Evolutionary conservation across 352 stramenopile species (phyloP).

Genomic region (Plasmopara muralis): DNA sequence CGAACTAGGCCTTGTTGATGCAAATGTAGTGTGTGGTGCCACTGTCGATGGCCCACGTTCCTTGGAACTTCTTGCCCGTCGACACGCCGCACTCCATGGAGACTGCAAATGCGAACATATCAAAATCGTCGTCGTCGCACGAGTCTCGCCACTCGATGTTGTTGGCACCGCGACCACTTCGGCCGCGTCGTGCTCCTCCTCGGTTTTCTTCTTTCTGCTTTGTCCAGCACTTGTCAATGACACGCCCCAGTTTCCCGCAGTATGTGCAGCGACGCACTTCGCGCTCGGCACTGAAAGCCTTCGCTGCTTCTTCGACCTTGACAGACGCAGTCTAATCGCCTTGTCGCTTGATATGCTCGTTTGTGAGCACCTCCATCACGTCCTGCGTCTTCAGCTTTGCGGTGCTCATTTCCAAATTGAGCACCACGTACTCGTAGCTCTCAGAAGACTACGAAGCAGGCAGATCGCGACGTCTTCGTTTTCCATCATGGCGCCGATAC

Average conservation of each 20-base stretch:
- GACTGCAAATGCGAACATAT: background rate
- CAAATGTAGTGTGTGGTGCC: background rate
- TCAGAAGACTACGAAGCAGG: background rate
- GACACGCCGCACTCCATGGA: background rate
- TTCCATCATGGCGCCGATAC: background rate
- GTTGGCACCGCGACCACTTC: background rate
- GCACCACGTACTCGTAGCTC: background rate
- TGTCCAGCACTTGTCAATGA: background rate
- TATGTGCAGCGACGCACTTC: background rate
- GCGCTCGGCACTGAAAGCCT: background rate
- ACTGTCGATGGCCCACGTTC: background rate
- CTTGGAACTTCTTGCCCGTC: background rate
- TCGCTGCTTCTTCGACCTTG: background rate
- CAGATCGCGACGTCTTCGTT: background rate
- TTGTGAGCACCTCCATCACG: background rate
- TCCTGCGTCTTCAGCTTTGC: background rate
- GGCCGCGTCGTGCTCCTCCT: background rate
- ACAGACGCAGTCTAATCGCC: background rate
- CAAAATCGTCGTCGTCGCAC: background rate
- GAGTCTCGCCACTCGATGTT: background rate
- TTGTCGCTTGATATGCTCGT: slow-evolving; percentile 2
- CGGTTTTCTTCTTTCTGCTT: background rate
- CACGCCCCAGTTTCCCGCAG: background rate
- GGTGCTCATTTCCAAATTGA: slow-evolving; percentile 1
- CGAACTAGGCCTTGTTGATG: background rate